These are phyloP conservation scores for Melanogaster broomeanus DNA, from an alignment of 768 basidiomycete species.

Conservation along the genomic window DNA sequence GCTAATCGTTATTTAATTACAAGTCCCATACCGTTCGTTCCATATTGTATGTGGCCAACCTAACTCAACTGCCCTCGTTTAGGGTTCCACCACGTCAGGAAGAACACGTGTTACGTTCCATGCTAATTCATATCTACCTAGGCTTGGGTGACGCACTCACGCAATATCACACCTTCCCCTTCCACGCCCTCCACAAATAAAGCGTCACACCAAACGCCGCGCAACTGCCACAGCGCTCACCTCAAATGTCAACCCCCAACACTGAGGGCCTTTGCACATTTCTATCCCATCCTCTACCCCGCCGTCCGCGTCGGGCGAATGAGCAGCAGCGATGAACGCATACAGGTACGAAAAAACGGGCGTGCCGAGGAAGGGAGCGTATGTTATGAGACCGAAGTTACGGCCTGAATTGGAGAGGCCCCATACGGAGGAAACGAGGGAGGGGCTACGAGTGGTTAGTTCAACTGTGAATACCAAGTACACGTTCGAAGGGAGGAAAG, in stretches of 20 bases:
- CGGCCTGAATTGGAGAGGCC: constrained; percentile 68
- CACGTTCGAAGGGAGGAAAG: neutral
- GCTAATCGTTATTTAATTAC: too few species aligned
- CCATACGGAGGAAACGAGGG: constrained; percentile 72
- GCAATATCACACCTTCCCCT: constrained; percentile 47
- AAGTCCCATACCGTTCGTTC: too few species aligned
- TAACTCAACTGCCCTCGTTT: too few species aligned
- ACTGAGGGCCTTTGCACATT: constrained; percentile 59
- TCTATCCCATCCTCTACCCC: constrained; percentile 6
- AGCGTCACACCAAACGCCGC: constrained; percentile 44
- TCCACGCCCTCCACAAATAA: constrained; percentile 62
- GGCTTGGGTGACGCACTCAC: too few species aligned
- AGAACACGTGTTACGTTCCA: too few species aligned
- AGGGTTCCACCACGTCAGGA: too few species aligned
- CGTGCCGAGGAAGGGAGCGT: constrained; percentile 76
- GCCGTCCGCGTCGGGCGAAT: constrained; percentile 38
- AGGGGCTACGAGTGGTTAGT: constrained; percentile 49
- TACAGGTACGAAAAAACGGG: constrained; percentile 79
- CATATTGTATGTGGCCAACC: too few species aligned
- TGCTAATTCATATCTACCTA: too few species aligned
- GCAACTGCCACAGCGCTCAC: constrained; percentile 45
- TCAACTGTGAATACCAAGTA: neutral
- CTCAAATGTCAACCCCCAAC: constrained; percentile 71
- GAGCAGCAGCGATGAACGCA: constrained; percentile 62
- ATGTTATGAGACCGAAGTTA: constrained; percentile 75